These are phyloP conservation scores for Juncus inflexus DNA, from an alignment of 176 grass and related monocot genomes.

Conservation along the genomic window DNA sequence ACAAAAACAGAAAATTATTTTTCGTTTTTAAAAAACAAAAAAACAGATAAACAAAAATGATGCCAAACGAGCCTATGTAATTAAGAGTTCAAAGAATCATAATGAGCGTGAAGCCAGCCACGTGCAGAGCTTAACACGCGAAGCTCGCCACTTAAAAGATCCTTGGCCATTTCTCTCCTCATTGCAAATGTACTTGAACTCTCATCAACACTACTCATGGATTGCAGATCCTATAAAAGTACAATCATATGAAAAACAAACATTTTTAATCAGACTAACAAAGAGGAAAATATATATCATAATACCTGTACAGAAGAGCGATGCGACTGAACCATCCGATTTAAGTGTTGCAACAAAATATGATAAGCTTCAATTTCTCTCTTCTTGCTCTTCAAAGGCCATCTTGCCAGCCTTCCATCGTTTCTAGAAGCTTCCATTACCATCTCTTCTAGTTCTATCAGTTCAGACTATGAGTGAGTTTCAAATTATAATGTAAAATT, in stretches of 20 bases:
- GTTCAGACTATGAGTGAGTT: slow-evolving; percentile 21
- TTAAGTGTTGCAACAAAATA: slow-evolving; percentile 43
- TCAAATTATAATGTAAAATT: slow-evolving; percentile 18
- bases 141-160: slow-evolving; percentile 60
- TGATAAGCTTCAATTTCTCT: slow-evolving; percentile 57
- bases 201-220: slow-evolving; percentile 7
- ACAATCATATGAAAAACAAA: slow-evolving; percentile 3
- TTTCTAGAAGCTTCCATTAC: slow-evolving; percentile 41
- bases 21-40: too few species aligned
- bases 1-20: too few species aligned
- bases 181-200: slow-evolving; percentile 19
- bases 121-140: slow-evolving; percentile 38
- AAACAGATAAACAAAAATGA: too few species aligned
- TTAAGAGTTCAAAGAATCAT: too few species aligned
- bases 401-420: slow-evolving; percentile 69
- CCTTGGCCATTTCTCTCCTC: slow-evolving; percentile 63
- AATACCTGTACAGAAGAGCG: slow-evolving; percentile 51
- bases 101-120: slow-evolving; percentile 22
- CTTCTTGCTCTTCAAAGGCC: slow-evolving; percentile 46
- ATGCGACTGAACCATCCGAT: slow-evolving; percentile 42
- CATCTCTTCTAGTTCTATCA: slow-evolving; percentile 59
- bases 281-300: not conserved
- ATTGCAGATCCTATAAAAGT: slow-evolving; percentile 48
- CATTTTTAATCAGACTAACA: not conserved
- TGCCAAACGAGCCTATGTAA: too few species aligned